Evolutionary conservation across 2,329 filamentous ascomycete genomes (phyloP).

Genomic region (Myriangium duriaei): DNA sequence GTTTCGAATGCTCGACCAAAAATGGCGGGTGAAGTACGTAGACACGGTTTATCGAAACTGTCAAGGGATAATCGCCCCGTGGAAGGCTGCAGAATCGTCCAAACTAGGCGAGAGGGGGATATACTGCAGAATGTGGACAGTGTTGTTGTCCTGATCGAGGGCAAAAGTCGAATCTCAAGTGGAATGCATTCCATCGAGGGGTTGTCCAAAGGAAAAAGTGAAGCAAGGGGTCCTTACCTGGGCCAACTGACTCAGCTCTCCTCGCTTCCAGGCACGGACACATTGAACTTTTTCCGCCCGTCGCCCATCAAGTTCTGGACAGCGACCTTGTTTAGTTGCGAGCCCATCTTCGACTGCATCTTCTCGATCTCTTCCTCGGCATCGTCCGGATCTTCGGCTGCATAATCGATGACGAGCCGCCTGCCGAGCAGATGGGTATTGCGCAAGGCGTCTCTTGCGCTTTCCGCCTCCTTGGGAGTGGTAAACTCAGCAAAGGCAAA

Average conservation of each 20-base stretch:
- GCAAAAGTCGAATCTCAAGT: not conserved
- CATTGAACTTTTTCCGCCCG: constrained; percentile 78
- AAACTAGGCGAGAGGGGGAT: too few species aligned
- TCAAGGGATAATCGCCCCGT: too few species aligned
- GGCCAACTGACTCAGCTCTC: constrained; percentile 35
- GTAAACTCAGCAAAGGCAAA: constrained; percentile 97
- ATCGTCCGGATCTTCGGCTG: constrained; percentile 75
- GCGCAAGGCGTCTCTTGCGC: constrained; percentile 78
- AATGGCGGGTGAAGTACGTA: too few species aligned
- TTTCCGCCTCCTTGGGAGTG: constrained; percentile 76
- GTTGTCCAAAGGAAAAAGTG: constrained; percentile 6
- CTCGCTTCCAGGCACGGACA: constrained; percentile 42
- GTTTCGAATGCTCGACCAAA: not conserved
- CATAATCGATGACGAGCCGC: constrained; percentile 81
- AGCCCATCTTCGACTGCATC: constrained; percentile 91
- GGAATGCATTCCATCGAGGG: not conserved
- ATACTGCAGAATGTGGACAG: not conserved
- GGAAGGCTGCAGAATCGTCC: too few species aligned
- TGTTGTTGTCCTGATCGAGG: not conserved
- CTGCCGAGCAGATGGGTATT: constrained; percentile 90
- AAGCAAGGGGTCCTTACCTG: constrained; percentile 9
- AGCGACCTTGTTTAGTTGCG: constrained; percentile 81
- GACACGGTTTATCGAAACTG: too few species aligned
- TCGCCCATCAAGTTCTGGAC: constrained; percentile 75
- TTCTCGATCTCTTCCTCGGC: constrained; percentile 91